Evolutionary conservation across 2,329 filamentous ascomycete species (phyloP).

Genomic region (Alternaria ethzedia): DNA sequence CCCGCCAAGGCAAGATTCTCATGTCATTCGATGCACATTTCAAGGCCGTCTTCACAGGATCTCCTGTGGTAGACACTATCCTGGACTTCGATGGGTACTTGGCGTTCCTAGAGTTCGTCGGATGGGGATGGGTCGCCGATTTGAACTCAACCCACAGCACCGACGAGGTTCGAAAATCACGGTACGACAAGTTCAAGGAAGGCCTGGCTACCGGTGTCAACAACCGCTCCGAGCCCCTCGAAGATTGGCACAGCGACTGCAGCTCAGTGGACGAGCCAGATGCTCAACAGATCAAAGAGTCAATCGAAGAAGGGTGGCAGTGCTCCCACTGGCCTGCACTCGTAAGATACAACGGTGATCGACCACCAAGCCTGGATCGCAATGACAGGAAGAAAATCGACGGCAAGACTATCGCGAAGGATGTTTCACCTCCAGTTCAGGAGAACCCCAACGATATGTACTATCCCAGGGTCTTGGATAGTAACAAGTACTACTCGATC

Average conservation of each 20-base stretch:
- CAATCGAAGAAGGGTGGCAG: background rate
- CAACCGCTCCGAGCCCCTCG: background rate
- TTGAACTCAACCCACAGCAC: background rate
- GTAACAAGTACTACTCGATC: too few relatives aligned
- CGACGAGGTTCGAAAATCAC: too few relatives aligned
- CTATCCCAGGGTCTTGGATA: too few relatives aligned
- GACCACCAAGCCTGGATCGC: background rate
- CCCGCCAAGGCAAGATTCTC: fast-evolving
- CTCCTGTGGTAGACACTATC: background rate
- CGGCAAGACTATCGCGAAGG: background rate
- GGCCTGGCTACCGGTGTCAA: too few relatives aligned
- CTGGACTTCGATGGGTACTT: background rate
- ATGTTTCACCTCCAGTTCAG: background rate
- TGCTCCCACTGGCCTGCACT: background rate
- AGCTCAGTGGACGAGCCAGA: background rate
- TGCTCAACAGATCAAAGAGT: background rate
- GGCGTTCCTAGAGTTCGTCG: background rate
- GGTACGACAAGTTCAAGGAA: too few relatives aligned
- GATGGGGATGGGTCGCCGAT: background rate
- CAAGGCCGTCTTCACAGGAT: background rate
- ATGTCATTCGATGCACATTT: background rate
- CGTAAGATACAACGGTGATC: background rate
- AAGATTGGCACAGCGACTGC: background rate
- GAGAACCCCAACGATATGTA: background rate
- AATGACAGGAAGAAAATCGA: background rate